These are phyloP conservation scores for Corchorus capsularis DNA, from an alignment of 345 rosid species.

Conservation along the genomic window DNA sequence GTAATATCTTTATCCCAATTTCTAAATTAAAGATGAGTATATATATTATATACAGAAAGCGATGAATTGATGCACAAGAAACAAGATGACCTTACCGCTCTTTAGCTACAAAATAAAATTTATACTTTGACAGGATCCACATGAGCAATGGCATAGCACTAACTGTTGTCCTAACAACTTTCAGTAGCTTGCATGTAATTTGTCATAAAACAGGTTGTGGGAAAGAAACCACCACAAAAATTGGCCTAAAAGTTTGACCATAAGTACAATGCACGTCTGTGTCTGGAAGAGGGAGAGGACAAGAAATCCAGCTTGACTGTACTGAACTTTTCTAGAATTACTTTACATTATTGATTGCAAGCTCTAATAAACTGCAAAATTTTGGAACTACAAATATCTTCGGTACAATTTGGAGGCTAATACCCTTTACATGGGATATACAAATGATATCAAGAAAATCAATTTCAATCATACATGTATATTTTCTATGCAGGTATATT, in stretches of 20 bases:
- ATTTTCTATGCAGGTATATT: conserved; percentile 11
- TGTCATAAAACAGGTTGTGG: neutral
- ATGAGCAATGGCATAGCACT: neutral
- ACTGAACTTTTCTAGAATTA: neutral
- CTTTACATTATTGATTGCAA: neutral
- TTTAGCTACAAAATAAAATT: neutral
- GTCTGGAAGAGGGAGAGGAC: neutral
- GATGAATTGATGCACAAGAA: conserved; percentile 8
- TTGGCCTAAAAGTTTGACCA: neutral
- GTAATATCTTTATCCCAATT: neutral
- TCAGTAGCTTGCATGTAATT: neutral
- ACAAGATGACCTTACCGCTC: neutral
- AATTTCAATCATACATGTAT: conserved; percentile 8
- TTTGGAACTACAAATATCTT: neutral
- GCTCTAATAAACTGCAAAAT: conserved; percentile 4
- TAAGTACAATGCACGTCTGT: neutral
- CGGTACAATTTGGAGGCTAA: conserved; percentile 19
- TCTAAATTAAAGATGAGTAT: neutral
- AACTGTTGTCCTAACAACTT: neutral
- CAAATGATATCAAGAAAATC: neutral
- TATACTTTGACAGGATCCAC: neutral
- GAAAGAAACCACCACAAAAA: neutral
- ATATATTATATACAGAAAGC: neutral
- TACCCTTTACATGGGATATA: conserved; percentile 5
- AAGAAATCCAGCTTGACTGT: neutral